These are phyloP conservation scores for Daphne laureola DNA, from an alignment of 441 rosid genomes.

Conservation along the genomic window DNA sequence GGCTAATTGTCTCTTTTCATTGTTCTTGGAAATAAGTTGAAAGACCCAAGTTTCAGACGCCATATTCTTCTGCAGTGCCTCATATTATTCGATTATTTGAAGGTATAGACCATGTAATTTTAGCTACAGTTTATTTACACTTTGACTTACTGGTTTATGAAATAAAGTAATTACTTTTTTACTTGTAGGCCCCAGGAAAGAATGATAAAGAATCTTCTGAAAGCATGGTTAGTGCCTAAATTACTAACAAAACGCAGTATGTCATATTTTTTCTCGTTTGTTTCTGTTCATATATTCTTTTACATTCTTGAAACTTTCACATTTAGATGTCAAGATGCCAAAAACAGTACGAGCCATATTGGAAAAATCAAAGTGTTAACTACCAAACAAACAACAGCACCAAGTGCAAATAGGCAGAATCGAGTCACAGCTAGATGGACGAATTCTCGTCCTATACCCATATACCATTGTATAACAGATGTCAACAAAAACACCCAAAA, in stretches of 20 bases:
- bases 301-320: too few relatives aligned
- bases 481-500: conserved; percentile 63
- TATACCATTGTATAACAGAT: conserved; percentile 47
- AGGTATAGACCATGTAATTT: conserved; percentile 37
- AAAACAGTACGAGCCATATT: too few relatives aligned
- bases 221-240: conserved; percentile 11
- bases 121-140: conserved; percentile 6
- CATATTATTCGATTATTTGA: conserved; percentile 83
- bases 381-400: conserved; percentile 50
- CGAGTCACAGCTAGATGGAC: conserved; percentile 48
- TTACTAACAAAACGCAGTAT: too few relatives aligned
- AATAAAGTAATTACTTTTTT: conserved; percentile 14
- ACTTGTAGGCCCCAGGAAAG: conserved; percentile 81
- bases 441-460: conserved; percentile 58
- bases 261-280: too few relatives aligned
- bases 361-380: conserved; percentile 62
- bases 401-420: conserved; percentile 57
- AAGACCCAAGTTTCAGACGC: conserved; percentile 85
- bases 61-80: conserved; percentile 97
- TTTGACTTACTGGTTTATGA: conserved; percentile 4
- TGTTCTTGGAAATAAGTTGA: too few relatives aligned
- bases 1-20: too few relatives aligned
- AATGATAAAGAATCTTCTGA: conserved; percentile 93
- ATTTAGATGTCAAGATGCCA: too few relatives aligned
- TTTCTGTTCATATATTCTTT: too few relatives aligned